Base-by-base conservation (phyloP, 108 stramenopile species). In the Cylindrotheca fusiformis region DNA sequence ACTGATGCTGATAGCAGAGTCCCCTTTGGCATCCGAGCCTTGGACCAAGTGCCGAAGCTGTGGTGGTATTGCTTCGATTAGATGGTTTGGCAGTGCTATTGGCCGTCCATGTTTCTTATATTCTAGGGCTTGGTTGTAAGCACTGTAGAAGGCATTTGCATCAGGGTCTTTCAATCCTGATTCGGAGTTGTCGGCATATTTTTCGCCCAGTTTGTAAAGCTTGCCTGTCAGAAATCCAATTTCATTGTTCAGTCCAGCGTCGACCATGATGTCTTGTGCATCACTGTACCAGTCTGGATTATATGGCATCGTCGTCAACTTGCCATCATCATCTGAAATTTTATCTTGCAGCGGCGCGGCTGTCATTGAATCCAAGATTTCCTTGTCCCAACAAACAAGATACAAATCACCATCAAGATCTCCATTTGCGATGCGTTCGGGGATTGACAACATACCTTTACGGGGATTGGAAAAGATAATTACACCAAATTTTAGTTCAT, bases 401-500 rank as follows among this genome's bases (percentile, higher is more conserved):
- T 84, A 84, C 5, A 68, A 18, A 41, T 84, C 83, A 5, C 83
- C 83, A 63, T 84, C 83, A n/a, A 84, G 66, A 69, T 84, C 83
- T 19, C 79, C 79, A 45, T 58, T 67, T 1, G 83, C 79, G 46
- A 84, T 78, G 2, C 53, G 58, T 29, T 61, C 66, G 2, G 83
- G 83, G 22, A 80, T 52, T 2, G 83, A 53, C 0, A 33, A 46
- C 22, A 56, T 46, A 20, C 80, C 78, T 14, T 32, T 3, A 19
- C 19, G 10, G n/a, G 69, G 64, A 47, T 60, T 53, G 17, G 56
- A 55, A 72, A 75, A 78, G 5, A 80, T 56, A 8, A 84, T 23
- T 3, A 55, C 71, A 0, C 83, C 83, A 71, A 84, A 80, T 3
- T 59, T 55, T 4, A 78, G 56, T n/a, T n/a, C n/a, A 19, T 22